Conservation (phyloP, 1,284 basidiomycete genomes). For the Malassezia restricta region DNA sequence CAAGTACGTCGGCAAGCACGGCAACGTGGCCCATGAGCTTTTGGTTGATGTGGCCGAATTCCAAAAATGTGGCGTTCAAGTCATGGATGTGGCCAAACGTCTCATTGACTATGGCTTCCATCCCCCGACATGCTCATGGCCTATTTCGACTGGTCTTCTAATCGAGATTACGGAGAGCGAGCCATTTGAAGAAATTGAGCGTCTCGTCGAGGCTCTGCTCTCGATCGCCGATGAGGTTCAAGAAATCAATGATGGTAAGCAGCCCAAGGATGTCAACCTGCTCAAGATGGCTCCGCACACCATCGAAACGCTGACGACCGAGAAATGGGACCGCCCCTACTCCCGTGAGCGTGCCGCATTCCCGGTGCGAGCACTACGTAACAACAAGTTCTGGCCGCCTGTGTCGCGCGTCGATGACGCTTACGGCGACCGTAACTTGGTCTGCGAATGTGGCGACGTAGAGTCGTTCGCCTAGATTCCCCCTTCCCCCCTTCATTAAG, state of each 20-base stretch:
- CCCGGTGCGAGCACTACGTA: slow-evolving; percentile 26
- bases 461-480: slow-evolving; percentile 19
- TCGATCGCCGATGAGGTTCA: slow-evolving; percentile 81
- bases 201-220: slow-evolving; percentile 94
- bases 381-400: slow-evolving; percentile 43
- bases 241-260: slow-evolving; percentile 70
- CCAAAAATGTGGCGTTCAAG: slow-evolving; percentile 72
- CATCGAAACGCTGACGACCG: slow-evolving; percentile 60
- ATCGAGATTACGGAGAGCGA: slow-evolving; percentile 45
- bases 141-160: slow-evolving; percentile 40
- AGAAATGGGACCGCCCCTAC: slow-evolving; percentile 62
- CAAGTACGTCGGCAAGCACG: slow-evolving; percentile 78
- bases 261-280: slow-evolving; percentile 55
- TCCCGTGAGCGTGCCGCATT: slow-evolving; percentile 31
- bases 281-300: slow-evolving; percentile 91
- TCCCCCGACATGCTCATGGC: slow-evolving; percentile 43
- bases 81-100: slow-evolving; percentile 89
- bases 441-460: slow-evolving; percentile 34
- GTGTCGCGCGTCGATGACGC: slow-evolving; percentile 37
- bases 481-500: neutral
- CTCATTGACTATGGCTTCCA: slow-evolving; percentile 55
- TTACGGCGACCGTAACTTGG: slow-evolving; percentile 28
- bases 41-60: slow-evolving; percentile 91
- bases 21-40: slow-evolving; percentile 85
- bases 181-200: slow-evolving; percentile 46